These are phyloP conservation scores for Ophiostoma tasmaniense DNA, from an alignment of 2,329 filamentous ascomycete species.

Conservation along the genomic window DNA sequence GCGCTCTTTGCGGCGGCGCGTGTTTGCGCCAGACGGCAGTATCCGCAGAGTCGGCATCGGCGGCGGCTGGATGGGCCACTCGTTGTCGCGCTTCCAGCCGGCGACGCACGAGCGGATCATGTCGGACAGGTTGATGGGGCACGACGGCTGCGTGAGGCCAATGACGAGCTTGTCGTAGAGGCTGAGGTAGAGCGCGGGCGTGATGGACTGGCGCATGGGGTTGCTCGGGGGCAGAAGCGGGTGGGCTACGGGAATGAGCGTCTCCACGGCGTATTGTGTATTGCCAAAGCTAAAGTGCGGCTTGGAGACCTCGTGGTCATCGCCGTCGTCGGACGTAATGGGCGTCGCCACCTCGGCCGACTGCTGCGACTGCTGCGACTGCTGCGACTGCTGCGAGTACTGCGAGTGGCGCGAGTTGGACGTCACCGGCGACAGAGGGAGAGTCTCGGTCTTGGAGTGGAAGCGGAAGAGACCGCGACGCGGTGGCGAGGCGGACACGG, in stretches of 20 bases:
- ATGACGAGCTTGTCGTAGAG: slow-evolving; percentile 87
- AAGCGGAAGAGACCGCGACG: slow-evolving; percentile 44
- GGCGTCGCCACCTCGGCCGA: slow-evolving; percentile 28
- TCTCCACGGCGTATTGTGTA: slow-evolving; percentile 43
- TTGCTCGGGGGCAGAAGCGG: slow-evolving; percentile 67
- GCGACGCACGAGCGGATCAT: slow-evolving; percentile 73
- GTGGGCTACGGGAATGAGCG: slow-evolving; percentile 61
- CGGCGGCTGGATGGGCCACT: slow-evolving; percentile 67
- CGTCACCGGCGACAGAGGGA: slow-evolving; percentile 23
- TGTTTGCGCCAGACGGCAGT: slow-evolving; percentile 3
- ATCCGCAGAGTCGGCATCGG: background rate
- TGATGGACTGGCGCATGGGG: slow-evolving; percentile 69
- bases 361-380: slow-evolving; percentile 20
- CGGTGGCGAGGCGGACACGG: slow-evolving; percentile 33
- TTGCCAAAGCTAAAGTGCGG: slow-evolving; percentile 20
- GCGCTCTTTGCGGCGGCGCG: slow-evolving; percentile 3
- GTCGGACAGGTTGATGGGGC: slow-evolving; percentile 79
- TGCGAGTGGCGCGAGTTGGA: slow-evolving; percentile 24
- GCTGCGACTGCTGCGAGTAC: slow-evolving; percentile 21
- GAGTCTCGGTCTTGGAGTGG: slow-evolving; percentile 22
- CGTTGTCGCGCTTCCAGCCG: slow-evolving; percentile 87
- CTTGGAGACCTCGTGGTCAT: background rate
- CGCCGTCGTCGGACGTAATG: slow-evolving; percentile 34
- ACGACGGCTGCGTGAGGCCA: slow-evolving; percentile 69
- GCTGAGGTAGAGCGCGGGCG: slow-evolving; percentile 62